Evolutionary conservation across 2,329 filamentous ascomycete species (phyloP).

Genomic region (Xylariaceae sp.): DNA sequence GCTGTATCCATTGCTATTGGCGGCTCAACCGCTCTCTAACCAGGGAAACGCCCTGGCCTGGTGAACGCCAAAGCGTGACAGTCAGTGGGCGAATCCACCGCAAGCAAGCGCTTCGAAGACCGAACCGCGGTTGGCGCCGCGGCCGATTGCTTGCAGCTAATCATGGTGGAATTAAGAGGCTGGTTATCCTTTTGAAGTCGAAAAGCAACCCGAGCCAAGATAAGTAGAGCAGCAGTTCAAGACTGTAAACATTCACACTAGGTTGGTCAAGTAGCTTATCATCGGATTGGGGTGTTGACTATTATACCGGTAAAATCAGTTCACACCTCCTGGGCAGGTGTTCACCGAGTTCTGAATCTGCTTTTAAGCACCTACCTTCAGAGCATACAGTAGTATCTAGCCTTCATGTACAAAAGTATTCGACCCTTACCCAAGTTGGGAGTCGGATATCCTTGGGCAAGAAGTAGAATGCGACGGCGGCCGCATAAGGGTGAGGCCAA

Average conservation of each 20-base stretch:
- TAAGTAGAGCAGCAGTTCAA: not conserved
- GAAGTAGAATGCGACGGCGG: slow-evolving; percentile 30
- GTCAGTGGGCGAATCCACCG: slow-evolving; percentile 20
- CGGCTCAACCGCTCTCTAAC: slow-evolving; percentile 2
- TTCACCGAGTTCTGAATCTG: slow-evolving; percentile 14
- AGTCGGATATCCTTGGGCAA: slow-evolving; percentile 27
- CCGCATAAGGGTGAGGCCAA: slow-evolving; percentile 30
- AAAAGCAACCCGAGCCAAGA: not conserved
- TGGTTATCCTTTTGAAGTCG: not conserved
- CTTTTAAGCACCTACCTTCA: not conserved
- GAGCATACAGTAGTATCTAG: not conserved
- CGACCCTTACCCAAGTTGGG: slow-evolving; percentile 14
- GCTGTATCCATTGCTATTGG: slow-evolving; percentile 4
- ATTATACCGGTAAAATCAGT: not conserved
- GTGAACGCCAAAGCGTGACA: slow-evolving; percentile 14
- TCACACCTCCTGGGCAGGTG: not conserved
- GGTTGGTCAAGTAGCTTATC: not conserved
- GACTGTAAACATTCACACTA: not conserved
- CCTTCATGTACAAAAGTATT: slow-evolving; percentile 1
- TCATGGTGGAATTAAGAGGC: not conserved
- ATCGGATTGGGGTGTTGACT: not conserved
- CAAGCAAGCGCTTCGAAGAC: slow-evolving; percentile 14
- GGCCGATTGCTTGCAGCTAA: not conserved
- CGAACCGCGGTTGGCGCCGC: slow-evolving; percentile 8
- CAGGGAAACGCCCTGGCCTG: slow-evolving; percentile 3